Evolutionary conservation across 768 basidiomycete species (phyloP), one percentile per base, ranked within the genome.

Genomic region (Lactarius pseudohatsudake): DNA sequence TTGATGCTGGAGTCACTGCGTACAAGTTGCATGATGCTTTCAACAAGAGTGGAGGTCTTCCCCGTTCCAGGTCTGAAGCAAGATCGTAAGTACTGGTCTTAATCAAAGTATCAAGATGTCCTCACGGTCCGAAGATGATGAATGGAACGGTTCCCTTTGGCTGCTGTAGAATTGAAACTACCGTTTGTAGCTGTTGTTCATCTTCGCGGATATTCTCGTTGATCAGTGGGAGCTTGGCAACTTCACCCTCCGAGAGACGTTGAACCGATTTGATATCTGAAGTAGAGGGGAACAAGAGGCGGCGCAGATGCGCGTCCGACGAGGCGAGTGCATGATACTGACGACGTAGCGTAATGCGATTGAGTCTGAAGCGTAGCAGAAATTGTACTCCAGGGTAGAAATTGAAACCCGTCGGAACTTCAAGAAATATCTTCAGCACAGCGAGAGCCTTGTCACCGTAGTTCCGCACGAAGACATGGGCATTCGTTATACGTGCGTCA

Each of bases 51-150:
- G 10, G 77, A 72, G 2, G 77, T 79, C 69, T 79, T 79, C 20
- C 79, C 79, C 1, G 79, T 79, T 0, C 80, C 80, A 0, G 80
- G 80, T 1, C 80, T 81, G 57, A 10, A 38, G 11, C 40, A 10
- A 28, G 9, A 41, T 22, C 2, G 22, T 40, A 54, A 66, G 32
- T 38, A 20, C 20, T 10, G 18, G 45, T 7, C 16, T 6, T 7
- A 32, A 20, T 43, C 15, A 20, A 43, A n/a, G 16, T 32, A 34
- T 30, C 10, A 18, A 59, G 40, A 15, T 32, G 1, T 38, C 15
- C 86, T 73, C 72, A 86, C 84, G 87, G 86, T 20, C 86, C 87
- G 73, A 85, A 88, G 20, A 88, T 76, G 15, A 86, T 74, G 68
- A 88, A 88, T 0, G 86, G 86, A 1, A 78, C 72, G 6, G 81